Base-by-base conservation (phyloP, 2,329 filamentous ascomycete genomes). In the Sporothrix schenckii region DNA sequence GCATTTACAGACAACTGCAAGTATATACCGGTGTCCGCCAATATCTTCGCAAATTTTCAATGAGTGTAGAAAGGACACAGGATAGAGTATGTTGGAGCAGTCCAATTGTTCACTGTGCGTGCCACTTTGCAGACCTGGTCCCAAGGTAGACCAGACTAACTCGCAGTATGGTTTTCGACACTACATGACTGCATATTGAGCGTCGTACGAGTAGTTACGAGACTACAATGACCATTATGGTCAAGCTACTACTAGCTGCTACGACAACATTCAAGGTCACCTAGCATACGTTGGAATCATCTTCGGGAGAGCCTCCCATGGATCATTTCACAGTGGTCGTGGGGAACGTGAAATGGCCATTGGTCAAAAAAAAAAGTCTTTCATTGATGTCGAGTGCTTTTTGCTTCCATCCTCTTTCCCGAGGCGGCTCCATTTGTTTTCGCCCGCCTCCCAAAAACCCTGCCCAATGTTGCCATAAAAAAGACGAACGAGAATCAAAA, bases 231-330 rank as follows among this genome's bases (percentile, higher is more conserved):
- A 50, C 5, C 19, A 21, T 50, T n/a, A 50, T 21, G 16, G 6
- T 3, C 16, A 50, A 16, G 41, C 11, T 44, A 44, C 41, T 34
- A 49, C 14, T 16, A n/a, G 9, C 19, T n/a, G 4, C 19, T 7
- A 50, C 16, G 9, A 50, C 49, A n/a, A 50, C n/a, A 21, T n/a
- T 50, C 49, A 50, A 9, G 49, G 19, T 50, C 49, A 50, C 49
- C 1, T 19, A 3, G 19, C 49, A 50, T 19, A 50, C 16, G 19
- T 27, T 27, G n/a, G 9, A 4, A 24, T 72, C 74, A 80, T 82
- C 88, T 91, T 90, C 88, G 88, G 89, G 88, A 91, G 80, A 78
- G 87, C 87, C 89, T 91, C 89, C 88, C 88, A 90, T 90, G 88
- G 88, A 90, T 80, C 88, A 89, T 86, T 88, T 89, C 88, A 90